Conservation (phyloP, 2,329 filamentous ascomycete genomes). For the Ascochyta rabiei region DNA sequence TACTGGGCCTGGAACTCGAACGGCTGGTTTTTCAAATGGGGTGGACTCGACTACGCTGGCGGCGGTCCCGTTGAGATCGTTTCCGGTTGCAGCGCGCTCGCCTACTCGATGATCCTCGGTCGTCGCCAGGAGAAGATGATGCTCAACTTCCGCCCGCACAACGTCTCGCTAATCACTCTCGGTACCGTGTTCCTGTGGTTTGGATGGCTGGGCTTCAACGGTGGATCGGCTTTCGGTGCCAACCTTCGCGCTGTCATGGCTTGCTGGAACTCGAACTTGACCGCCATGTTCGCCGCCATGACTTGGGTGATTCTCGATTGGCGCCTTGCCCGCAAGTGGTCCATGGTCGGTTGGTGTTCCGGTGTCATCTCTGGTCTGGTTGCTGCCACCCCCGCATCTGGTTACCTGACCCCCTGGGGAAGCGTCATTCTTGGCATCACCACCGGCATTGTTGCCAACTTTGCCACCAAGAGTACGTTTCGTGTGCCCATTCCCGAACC, state of each 20-base stretch:
- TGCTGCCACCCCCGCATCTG: slow-evolving; percentile 82
- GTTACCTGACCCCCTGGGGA: slow-evolving; percentile 74
- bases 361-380: slow-evolving; percentile 87
- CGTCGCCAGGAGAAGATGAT: slow-evolving; percentile 99
- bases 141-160: slow-evolving; percentile 99
- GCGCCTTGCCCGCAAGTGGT: slow-evolving; percentile 93
- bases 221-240: slow-evolving; percentile 89
- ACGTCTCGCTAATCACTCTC: slow-evolving; percentile 95
- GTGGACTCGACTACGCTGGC: slow-evolving; percentile 94
- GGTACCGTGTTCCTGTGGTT: slow-evolving; percentile 98
- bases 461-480: slow-evolving; percentile 81
- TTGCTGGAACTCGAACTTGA: slow-evolving; percentile 97
- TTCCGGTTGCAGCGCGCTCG: slow-evolving; percentile 89
- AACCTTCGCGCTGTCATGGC: slow-evolving; percentile 95
- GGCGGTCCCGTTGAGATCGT: slow-evolving; percentile 97
- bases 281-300: slow-evolving; percentile 88
- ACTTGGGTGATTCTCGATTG: slow-evolving; percentile 97
- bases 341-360: slow-evolving; percentile 90
- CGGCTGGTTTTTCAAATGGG: slow-evolving; percentile 89
- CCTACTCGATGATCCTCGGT: slow-evolving; percentile 94
- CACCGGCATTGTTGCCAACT: slow-evolving; percentile 76
- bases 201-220: slow-evolving; percentile 98
- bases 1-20: slow-evolving; percentile 98
- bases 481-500: not conserved
- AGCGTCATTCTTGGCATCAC: slow-evolving; percentile 65